These are phyloP conservation scores for Saccharum hybrid DNA, from an alignment of 202 grass and related monocot genomes.

Conservation along the genomic window DNA sequence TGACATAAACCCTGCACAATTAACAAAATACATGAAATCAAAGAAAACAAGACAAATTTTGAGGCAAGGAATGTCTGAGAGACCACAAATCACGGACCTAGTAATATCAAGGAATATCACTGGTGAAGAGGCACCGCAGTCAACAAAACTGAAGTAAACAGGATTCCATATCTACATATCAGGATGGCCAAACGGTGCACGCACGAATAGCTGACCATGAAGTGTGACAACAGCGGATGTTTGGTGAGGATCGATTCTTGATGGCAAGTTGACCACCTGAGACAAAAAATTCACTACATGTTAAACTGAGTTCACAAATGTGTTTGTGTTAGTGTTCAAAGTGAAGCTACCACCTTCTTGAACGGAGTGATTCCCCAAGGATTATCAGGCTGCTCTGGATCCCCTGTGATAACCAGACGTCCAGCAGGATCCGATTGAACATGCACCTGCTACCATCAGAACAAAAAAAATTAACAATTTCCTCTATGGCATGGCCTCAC, in stretches of 20 bases:
- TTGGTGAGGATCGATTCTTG: constrained; percentile 96
- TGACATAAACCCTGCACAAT: constrained; percentile 41
- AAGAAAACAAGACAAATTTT: constrained; percentile 18
- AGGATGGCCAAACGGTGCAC: constrained; percentile 82
- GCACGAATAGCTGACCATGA: constrained; percentile 95
- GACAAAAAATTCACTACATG: constrained; percentile 35
- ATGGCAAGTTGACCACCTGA: constrained; percentile 92
- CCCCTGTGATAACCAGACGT: constrained; percentile 88
- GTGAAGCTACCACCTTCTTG: constrained; percentile 65
- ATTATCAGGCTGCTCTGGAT: constrained; percentile 94
- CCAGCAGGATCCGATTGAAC: constrained; percentile 98
- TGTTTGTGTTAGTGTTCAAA: constrained; percentile 32
- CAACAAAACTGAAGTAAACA: constrained; percentile 41
- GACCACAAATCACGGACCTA: constrained; percentile 40
- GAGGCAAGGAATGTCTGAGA: background rate
- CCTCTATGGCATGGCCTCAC: background rate
- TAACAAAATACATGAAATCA: constrained; percentile 38
- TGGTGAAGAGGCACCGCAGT: constrained; percentile 1
- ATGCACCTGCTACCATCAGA: constrained; percentile 73
- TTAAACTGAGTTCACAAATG: constrained; percentile 24
- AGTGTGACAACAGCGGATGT: constrained; percentile 95
- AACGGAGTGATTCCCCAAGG: constrained; percentile 97
- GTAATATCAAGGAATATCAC: constrained; percentile 37
- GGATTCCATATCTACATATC: constrained; percentile 59
- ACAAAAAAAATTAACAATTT: constrained; percentile 32